phyloP scores from a whole-genome alignment of 345 rosid genomes.

The Limnanthes douglasii region DNA sequence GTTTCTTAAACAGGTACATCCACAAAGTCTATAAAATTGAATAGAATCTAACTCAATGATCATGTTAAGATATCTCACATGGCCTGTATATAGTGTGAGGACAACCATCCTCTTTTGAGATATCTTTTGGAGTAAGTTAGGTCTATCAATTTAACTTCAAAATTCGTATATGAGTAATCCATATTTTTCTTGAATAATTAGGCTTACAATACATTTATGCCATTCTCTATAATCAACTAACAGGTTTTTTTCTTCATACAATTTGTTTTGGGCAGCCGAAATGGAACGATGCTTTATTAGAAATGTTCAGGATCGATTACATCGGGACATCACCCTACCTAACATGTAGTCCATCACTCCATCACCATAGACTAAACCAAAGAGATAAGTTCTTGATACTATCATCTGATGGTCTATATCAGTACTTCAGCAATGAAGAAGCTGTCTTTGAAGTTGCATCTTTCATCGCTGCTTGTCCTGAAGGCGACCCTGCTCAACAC shows the following conservation, averaged over 20 bases:
- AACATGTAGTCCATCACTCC: conserved; percentile 58
- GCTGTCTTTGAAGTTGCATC: conserved; percentile 58
- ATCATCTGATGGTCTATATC: conserved; percentile 84
- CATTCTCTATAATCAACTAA: too few relatives aligned
- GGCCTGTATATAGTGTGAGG: too few relatives aligned
- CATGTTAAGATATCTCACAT: too few relatives aligned
- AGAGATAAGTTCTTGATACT: conserved; percentile 64
- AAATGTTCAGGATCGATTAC: conserved; percentile 75
- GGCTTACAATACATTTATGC: too few relatives aligned
- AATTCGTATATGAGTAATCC: too few relatives aligned
- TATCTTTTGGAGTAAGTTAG: too few relatives aligned
- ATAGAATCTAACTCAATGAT: too few relatives aligned
- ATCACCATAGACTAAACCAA: conserved; percentile 55
- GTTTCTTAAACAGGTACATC: conserved; percentile 92
- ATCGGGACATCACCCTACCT: conserved; percentile 69
- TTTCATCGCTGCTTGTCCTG: conserved; percentile 65
- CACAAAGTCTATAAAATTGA: too few relatives aligned
- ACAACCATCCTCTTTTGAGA: too few relatives aligned
- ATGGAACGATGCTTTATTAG: conserved; percentile 76
- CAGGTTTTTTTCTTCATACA: too few relatives aligned
- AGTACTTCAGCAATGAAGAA: conserved; percentile 77
- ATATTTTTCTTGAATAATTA: too few relatives aligned
- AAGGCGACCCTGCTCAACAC: conserved; percentile 96
- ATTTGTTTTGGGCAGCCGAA: conserved; percentile 53
- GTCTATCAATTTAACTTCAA: too few relatives aligned